phyloP scores from a whole-genome alignment of 2,329 filamentous ascomycete genomes.

The Colletotrichum euphorbiae region DNA sequence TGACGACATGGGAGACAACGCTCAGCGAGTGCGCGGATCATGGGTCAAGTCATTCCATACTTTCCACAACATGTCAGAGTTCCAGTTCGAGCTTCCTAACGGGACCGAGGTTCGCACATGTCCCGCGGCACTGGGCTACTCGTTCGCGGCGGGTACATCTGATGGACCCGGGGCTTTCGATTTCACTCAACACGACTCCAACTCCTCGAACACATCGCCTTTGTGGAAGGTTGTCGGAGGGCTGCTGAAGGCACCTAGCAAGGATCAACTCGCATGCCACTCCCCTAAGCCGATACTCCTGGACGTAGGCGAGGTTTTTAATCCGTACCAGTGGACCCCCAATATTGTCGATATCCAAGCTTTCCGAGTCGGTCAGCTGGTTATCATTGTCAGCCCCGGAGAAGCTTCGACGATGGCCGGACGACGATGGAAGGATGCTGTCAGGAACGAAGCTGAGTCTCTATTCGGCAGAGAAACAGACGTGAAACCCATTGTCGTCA shows the following conservation, averaged over 20 bases:
- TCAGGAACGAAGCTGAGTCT: conserved; percentile 62
- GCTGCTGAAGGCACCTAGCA: conserved; percentile 75
- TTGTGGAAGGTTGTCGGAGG: conserved; percentile 82
- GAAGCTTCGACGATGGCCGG: conserved; percentile 95
- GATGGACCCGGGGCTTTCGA: conserved; percentile 91
- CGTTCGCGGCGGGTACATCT: conserved; percentile 89
- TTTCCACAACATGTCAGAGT: conserved; percentile 82
- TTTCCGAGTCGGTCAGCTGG: conserved; percentile 83
- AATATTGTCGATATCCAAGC: conserved; percentile 91
- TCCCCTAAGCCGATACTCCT: conserved; percentile 85
- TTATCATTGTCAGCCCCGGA: conserved; percentile 87
- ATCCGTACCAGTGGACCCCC: conserved; percentile 86
- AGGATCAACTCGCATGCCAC: conserved; percentile 80
- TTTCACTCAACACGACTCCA: conserved; percentile 85
- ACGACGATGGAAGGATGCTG: conserved; percentile 82
- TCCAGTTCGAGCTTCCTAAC: conserved; percentile 78
- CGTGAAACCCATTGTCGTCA: conserved; percentile 75
- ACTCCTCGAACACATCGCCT: conserved; percentile 75
- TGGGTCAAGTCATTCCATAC: conserved; percentile 83
- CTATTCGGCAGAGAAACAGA: conserved; percentile 55
- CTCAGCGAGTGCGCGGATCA: conserved; percentile 68
- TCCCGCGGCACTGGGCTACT: conserved; percentile 86
- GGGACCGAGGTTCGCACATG: conserved; percentile 79
- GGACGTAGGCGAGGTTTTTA: conserved; percentile 81
- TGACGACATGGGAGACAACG: conserved; percentile 40